Base-by-base conservation (phyloP, 2,329 filamentous ascomycete genomes). In the Salinomyces thailandicus region DNA sequence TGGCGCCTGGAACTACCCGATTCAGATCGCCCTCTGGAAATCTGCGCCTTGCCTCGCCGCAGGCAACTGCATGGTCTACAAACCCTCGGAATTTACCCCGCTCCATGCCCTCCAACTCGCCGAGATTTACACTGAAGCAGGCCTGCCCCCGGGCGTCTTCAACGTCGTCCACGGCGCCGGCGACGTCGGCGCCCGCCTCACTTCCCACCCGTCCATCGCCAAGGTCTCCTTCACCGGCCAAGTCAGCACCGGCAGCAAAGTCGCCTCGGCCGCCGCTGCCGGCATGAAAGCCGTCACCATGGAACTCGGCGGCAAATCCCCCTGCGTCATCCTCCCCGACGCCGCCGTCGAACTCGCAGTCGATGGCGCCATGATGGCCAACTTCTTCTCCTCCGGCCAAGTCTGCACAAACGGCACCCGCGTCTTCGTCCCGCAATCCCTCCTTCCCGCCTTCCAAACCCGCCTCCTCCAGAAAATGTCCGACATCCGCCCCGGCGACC, bases 221-320 rank as follows among this genome's bases (percentile, higher is more conserved):
- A 93, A 93, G 63, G 84, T 93, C 51, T 85, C 80, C 54, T 93
- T 93, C 64, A 93, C 85, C 0, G 85, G 85, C 13, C 85, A 93
- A 57, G 85, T 93, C 17, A 72, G 75, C 41, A 93, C 85, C 0
- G 85, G 86, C 11, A 74, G 75, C 61, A 89, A 85, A 57, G 85
- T 94, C 7, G 85, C 85, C 7, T 74, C 73, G 29, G 68, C 78
- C 22, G 85, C 85, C 2, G 79, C 81, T 1, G 75, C 74, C 19
- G 75, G 74, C 49, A 86, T 93, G 81, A 93, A 93, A 63, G 85
- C 86, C 55, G 79, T 91, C 33, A 93, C 86, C 14, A 87, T 93
- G 81, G 86, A 94, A 62, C 72, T 93, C 0, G 86, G 86, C 37
- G 86, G 86, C 33, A 93, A 93, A 64, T 85, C 79, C 42, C 83